A percentile compares a stretch with the other conserved stretches of the same genome.
phyloP scores from a whole-genome alignment of 2,329 filamentous ascomycete species.

The Cordyceps militaris region DNA sequence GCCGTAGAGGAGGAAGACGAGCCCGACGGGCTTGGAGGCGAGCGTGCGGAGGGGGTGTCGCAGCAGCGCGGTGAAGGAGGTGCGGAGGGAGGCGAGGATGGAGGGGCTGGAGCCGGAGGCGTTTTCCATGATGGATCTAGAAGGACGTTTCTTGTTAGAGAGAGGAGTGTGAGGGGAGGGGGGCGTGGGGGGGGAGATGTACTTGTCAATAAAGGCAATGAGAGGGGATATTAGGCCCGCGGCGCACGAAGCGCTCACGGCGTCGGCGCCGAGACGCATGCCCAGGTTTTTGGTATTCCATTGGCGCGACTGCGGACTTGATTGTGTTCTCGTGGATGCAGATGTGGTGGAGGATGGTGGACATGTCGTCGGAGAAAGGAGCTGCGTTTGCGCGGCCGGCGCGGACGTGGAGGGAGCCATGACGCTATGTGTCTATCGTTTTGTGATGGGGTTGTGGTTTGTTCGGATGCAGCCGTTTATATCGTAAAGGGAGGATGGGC shows the following conservation, averaged over 20 bases:
- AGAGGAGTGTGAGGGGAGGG: slow-evolving; percentile 3
- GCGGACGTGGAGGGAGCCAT: slow-evolving; percentile 1
- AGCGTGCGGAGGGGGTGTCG: slow-evolving; percentile 54
- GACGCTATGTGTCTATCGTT: background rate
- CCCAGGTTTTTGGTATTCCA: slow-evolving; percentile 76
- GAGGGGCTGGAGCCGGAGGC: slow-evolving; percentile 57
- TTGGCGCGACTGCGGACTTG: slow-evolving; percentile 12
- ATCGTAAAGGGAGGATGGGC: background rate
- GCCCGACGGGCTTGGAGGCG: slow-evolving; percentile 57
- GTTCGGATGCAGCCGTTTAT: background rate
- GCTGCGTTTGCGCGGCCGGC: background rate
- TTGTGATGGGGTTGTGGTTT: background rate
- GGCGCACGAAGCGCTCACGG: slow-evolving; percentile 61
- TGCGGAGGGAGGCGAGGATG: slow-evolving; percentile 51
- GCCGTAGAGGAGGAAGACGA: slow-evolving; percentile 72
- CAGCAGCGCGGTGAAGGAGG: slow-evolving; percentile 50
- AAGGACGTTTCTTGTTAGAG: background rate
- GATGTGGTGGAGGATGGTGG: background rate
- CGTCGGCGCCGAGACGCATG: slow-evolving; percentile 60
- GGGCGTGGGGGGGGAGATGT: slow-evolving; percentile 15
- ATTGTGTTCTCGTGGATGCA: background rate
- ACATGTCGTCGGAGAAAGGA: background rate
- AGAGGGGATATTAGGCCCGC: slow-evolving; percentile 73
- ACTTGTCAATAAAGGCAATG: slow-evolving; percentile 85
- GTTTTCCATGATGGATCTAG: slow-evolving; percentile 72